phyloP scores from a whole-genome alignment of 805 yeast genomes.

The Candida namnaoensis region DNA sequence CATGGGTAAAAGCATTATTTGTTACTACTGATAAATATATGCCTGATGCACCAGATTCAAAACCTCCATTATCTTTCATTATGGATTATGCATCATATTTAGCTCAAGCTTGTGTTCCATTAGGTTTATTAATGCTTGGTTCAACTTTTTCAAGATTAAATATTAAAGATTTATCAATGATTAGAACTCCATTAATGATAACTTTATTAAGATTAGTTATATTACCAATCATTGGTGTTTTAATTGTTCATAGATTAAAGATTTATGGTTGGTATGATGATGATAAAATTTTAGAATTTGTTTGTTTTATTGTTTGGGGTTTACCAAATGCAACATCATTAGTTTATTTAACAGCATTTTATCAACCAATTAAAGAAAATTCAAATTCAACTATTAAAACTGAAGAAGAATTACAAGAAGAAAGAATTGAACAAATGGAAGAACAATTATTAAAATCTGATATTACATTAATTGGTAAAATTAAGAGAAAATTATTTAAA shows the following conservation, averaged over 20 bases:
- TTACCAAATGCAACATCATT: conserved; percentile 87
- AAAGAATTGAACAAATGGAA: neutral
- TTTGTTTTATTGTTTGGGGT: conserved; percentile 68
- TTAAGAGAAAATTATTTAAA: no score
- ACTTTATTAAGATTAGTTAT: conserved; percentile 54
- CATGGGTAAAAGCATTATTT: conserved; percentile 77
- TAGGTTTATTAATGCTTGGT: conserved; percentile 79
- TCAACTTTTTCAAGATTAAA: conserved; percentile 79
- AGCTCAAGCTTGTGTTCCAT: conserved; percentile 85
- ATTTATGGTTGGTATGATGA: conserved; percentile 57
- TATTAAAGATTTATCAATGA: conserved; percentile 34
- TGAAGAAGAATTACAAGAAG: neutral
- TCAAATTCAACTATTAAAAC: conserved; percentile 6
- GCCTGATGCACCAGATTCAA: conserved; percentile 75
- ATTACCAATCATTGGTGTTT: conserved; percentile 74
- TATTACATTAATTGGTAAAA: neutral
- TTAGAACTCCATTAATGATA: conserved; percentile 44
- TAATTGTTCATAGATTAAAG: conserved; percentile 52
- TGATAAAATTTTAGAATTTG: conserved; percentile 55
- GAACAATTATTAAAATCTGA: no score
- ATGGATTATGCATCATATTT: conserved; percentile 76
- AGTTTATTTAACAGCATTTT: conserved; percentile 82
- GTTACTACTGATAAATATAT: conserved; percentile 38
- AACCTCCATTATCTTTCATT: conserved; percentile 79
- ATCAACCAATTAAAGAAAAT: conserved; percentile 56